These are phyloP conservation scores for Cercospora brassicicola DNA, from an alignment of 2,329 filamentous ascomycete species.

Conservation along the genomic window DNA sequence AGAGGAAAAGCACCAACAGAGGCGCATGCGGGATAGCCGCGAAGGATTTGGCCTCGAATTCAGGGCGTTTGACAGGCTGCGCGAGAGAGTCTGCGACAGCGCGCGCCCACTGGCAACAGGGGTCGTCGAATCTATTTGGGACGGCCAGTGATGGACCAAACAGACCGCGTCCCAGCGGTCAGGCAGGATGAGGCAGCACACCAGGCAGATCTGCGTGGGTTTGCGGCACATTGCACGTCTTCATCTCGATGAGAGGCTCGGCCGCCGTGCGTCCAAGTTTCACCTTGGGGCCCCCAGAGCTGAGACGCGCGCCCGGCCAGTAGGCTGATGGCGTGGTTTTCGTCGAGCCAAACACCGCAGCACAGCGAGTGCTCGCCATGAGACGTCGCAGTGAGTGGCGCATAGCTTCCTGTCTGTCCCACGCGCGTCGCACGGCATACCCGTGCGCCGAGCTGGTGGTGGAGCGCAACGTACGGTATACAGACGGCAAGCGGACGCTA, in stretches of 20 bases:
- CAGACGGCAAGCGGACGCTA: background rate
- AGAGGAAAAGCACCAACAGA: background rate
- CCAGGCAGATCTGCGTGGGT: background rate
- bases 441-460: background rate
- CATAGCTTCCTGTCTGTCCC: background rate
- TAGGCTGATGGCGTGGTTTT: background rate
- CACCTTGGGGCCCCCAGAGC: background rate
- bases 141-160: background rate
- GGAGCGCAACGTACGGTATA: background rate
- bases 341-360: background rate
- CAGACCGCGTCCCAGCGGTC: background rate
- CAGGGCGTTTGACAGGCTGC: background rate
- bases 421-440: conserved; percentile 1
- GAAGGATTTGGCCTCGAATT: background rate
- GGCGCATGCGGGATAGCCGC: conserved; percentile 1
- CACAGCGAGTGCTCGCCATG: background rate
- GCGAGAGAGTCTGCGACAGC: background rate
- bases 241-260: conserved; percentile 11
- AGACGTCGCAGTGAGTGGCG: background rate
- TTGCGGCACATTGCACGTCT: conserved; percentile 1
- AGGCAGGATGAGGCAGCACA: background rate
- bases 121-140: background rate
- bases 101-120: background rate
- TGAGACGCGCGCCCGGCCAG: background rate
- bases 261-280: background rate